phyloP scores from a whole-genome alignment of 805 yeast genomes.

The Metschnikowia chrysomelidarum region DNA sequence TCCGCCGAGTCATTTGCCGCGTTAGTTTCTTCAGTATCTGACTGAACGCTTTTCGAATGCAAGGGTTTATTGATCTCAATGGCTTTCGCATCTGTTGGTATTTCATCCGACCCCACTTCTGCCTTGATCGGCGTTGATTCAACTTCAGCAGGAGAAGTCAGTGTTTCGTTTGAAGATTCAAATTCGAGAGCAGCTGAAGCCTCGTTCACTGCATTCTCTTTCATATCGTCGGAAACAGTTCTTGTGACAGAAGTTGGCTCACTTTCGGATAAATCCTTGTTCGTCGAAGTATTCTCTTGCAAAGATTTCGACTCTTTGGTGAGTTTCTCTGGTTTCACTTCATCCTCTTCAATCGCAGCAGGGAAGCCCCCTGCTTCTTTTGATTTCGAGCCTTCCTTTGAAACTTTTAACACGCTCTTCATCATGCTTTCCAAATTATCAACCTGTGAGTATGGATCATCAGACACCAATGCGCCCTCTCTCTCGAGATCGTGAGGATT shows the following conservation, averaged over 20 bases:
- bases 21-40: too few relatives aligned
- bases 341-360: not conserved
- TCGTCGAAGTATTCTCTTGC: too few relatives aligned
- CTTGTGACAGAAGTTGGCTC: too few relatives aligned
- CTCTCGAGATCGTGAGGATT: slow-evolving; percentile 43
- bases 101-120: too few relatives aligned
- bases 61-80: too few relatives aligned
- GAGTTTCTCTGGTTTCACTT: not conserved
- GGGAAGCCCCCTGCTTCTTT: slow-evolving; percentile 1
- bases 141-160: too few relatives aligned
- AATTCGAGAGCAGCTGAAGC: not conserved
- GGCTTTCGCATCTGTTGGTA: too few relatives aligned
- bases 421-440: slow-evolving; percentile 51
- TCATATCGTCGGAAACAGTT: not conserved
- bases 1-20: too few relatives aligned
- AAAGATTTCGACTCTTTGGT: not conserved
- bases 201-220: slow-evolving; percentile 1
- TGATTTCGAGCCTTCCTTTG: slow-evolving; percentile 3
- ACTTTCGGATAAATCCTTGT: too few relatives aligned
- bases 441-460: slow-evolving; percentile 48
- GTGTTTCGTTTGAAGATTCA: not conserved
- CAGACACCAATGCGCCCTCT: slow-evolving; percentile 57
- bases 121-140: too few relatives aligned
- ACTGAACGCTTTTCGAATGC: too few relatives aligned
- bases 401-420: slow-evolving; percentile 38